Base-by-base conservation (phyloP, 164 flowering plant species). In the Tetracentron sinense region DNA sequence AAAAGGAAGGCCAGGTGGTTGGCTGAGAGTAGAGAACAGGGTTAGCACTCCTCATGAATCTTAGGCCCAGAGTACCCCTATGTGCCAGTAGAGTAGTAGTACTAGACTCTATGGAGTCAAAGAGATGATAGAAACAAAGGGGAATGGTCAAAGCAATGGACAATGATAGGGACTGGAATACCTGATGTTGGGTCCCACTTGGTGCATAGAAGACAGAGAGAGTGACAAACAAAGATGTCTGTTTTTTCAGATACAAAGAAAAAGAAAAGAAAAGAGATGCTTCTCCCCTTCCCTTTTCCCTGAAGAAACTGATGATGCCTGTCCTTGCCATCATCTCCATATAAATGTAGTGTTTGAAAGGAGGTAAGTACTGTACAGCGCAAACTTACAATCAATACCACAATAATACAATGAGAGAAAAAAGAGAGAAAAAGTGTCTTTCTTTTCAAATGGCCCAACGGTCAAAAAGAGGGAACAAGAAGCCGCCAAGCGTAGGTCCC, bases 401-500 rank as follows among this genome's bases (percentile, higher is more conserved):
- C 58, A 54, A 28, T 28, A 29, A 54, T 54, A 28, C 58, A 54
- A 7, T 17, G 4, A 20, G 42, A 29, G 38, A 30, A 2, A 5
- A 1, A 8, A 5, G 30, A 31, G 12, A 22, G 8, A 12, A 21
- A 19, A 56, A 30, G 30, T 19, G 33, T n/a, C 44, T 4, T 38
- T 4, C 44, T 38, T 38, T 38, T 4, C 44, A 38, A 38, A 4
- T n/a, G 44, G 44, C 44, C 44, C 60, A 56, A 56, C 44, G 60
- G 60, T 56, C 60, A 31, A 56, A 56, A 56, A 12, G 42, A 14
- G 42, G 42, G 14, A 4, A 29, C 31, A 54, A 7, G 31, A 31
- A 56, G 42, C 44, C 60, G 31, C 60, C 60, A 56, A 22, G 44
- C 38, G n/a, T n/a, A n/a, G n/a, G n/a, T n/a, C n/a, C n/a, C n/a